Conservation (phyloP, 208 protist genomes). For the Leishmania arabica region DNA sequence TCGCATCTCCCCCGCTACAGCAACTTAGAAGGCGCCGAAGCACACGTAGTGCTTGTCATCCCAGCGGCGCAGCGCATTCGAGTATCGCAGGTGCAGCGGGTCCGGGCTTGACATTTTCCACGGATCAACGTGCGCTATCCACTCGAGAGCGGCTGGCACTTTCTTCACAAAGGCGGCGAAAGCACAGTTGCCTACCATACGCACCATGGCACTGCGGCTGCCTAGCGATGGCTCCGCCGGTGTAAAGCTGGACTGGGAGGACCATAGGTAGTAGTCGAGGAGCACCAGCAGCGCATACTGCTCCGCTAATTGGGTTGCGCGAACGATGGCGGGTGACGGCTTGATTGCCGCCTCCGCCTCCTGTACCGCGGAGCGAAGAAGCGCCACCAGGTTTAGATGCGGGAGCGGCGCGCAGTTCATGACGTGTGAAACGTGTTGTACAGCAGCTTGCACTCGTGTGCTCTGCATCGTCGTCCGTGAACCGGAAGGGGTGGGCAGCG, state of each 20-base stretch:
- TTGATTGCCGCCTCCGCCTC: slow-evolving; percentile 8
- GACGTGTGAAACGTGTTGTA: slow-evolving; percentile 4
- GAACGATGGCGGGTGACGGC: slow-evolving; percentile 10
- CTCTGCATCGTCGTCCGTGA: not conserved
- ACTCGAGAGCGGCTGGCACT: slow-evolving; percentile 27
- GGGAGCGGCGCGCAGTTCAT: not conserved
- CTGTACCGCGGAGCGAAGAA: slow-evolving; percentile 9
- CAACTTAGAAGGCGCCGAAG: slow-evolving; percentile 40
- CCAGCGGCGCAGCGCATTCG: slow-evolving; percentile 82
- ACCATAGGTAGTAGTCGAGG: slow-evolving; percentile 60
- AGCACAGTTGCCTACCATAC: slow-evolving; percentile 14
- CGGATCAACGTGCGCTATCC: slow-evolving; percentile 74
- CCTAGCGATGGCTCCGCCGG: not conserved
- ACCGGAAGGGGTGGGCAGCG: not conserved
- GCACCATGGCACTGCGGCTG: not conserved
- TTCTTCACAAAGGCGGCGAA: slow-evolving; percentile 50
- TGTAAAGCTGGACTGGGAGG: not conserved
- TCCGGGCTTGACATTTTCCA: slow-evolving; percentile 67
- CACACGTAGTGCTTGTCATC: slow-evolving; percentile 80
- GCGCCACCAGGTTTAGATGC: slow-evolving; percentile 11
- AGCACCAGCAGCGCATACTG: slow-evolving; percentile 67
- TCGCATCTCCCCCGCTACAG: not conserved
- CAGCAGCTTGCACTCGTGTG: not conserved
- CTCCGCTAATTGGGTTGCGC: slow-evolving; percentile 41
- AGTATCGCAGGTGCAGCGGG: slow-evolving; percentile 66